Base-by-base conservation (phyloP, 176 grass and related monocot genomes). In the Rhipidocladum racemiflorum region DNA sequence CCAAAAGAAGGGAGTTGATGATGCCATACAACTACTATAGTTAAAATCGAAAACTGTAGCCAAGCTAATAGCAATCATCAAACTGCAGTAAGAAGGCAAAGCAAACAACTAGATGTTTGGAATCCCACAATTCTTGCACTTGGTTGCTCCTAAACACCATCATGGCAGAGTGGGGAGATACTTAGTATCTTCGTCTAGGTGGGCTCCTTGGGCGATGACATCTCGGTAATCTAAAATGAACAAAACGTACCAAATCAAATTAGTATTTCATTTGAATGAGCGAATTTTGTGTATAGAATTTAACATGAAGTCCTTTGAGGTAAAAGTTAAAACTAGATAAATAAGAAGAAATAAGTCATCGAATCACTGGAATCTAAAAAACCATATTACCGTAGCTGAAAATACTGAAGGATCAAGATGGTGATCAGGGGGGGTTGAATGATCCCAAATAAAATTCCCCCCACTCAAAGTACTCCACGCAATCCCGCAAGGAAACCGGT, bases 161-260 rank as follows among this genome's bases (percentile, higher is more conserved):
- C 49, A 79, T 71, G 10, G 13, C n/a, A 60, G 60, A 76, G 38
- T 67, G 80, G 28, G 86, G 63, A 45, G 70, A 63, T 55, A 75
- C 16, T 90, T 81, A 93, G 70, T 91, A 77, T 78, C 89, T 90
- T 79, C 86, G 91, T 80, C 80, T 91, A 9, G 86, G 75, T 44
- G 89, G 92, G 54, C 70, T 74, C 74, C 92, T 88, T 5, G 92
- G 85, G 21, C 90, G 90, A 88, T 75, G 83, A 85, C 56, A 63
- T 63, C 86, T 81, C 32, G 77, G 82, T 51, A 77, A 82, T 54
- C 90, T 91, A 66, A 70, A 39, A 82, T 73, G 59, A 77, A 86
- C 59, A 88, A 3, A 72, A 30, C 1, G 29, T 18, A 70, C 13
- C 75, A 53, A 78, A 72, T 59, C 62, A 53, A 34, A 55, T 68